A percentile compares a stretch with the other conserved stretches of the same genome.
Evolutionary conservation across 768 basidiomycete species (phyloP).

Genomic region (Lactarius vividus): DNA sequence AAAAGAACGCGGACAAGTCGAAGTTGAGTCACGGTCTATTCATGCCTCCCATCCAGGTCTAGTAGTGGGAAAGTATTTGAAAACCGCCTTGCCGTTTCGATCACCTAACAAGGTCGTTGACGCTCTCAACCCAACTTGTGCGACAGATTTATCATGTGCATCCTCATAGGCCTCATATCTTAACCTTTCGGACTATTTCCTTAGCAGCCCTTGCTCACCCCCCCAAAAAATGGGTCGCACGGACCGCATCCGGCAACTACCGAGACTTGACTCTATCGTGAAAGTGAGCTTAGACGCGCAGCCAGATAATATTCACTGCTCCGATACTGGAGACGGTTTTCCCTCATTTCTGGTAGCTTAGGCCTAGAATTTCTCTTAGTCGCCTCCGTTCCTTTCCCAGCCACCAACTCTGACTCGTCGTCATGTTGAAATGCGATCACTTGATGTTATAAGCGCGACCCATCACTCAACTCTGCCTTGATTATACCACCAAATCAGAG

Average conservation of each 20-base stretch:
- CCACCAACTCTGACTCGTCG: not conserved
- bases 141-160: not conserved
- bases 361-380: not conserved
- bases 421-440: conserved; percentile 1
- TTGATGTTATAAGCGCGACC: not conserved
- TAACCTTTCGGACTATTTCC: conserved; percentile 68
- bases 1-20: not conserved
- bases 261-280: not conserved
- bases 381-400: not conserved
- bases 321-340: not conserved
- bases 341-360: not conserved
- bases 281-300: no score
- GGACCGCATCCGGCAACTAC: not conserved
- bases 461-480: not conserved
- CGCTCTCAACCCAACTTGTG: not conserved
- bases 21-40: not conserved
- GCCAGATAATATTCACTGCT: not conserved
- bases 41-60: conserved; percentile 55
- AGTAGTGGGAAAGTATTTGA: conserved; percentile 60
- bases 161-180: conserved; percentile 59
- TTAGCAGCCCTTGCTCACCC: no score
- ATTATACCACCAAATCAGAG: no score
- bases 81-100: conserved; percentile 78
- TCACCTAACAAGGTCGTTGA: conserved; percentile 45
- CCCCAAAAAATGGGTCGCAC: not conserved